Evolutionary conservation across 2,329 filamentous ascomycete species (phyloP).

Genomic region (Stylonectria norvegica): DNA sequence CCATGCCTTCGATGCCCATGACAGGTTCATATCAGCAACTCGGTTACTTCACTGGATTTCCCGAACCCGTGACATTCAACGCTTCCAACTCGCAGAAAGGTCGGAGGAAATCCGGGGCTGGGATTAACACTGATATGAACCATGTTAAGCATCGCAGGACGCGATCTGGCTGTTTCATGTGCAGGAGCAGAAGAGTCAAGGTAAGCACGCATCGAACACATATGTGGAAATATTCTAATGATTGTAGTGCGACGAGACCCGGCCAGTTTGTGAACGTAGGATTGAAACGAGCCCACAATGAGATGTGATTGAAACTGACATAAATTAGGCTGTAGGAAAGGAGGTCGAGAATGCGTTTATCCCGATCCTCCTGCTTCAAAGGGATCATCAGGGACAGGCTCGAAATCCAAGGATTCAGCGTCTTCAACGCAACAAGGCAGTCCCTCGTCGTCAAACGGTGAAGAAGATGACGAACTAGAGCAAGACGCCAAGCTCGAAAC

Average conservation of each 20-base stretch:
- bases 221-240: too few relatives aligned
- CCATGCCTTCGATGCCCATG: constrained; percentile 30
- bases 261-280: constrained; percentile 79
- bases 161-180: constrained; percentile 90
- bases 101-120: constrained; percentile 46
- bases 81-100: constrained; percentile 46
- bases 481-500: constrained; percentile 45
- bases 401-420: constrained; percentile 37
- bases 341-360: constrained; percentile 85
- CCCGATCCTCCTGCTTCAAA: constrained; percentile 62
- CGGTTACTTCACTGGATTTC: constrained; percentile 49
- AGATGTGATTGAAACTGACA: constrained; percentile 9
- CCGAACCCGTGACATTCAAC: constrained; percentile 48
- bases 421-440: constrained; percentile 42
- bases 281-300: constrained; percentile 5
- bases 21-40: constrained; percentile 44
- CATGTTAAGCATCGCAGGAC: constrained; percentile 91
- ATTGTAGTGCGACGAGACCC: constrained; percentile 90
- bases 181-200: constrained; percentile 82
- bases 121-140: constrained; percentile 48
- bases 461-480: constrained; percentile 46
- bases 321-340: constrained; percentile 79
- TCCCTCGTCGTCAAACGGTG: constrained; percentile 53
- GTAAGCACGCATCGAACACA: constrained; percentile 39
- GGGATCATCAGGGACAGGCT: constrained; percentile 21